These are phyloP conservation scores for Clarireedia homoeocarpa DNA, from an alignment of 2,329 filamentous ascomycete species.

Conservation along the genomic window DNA sequence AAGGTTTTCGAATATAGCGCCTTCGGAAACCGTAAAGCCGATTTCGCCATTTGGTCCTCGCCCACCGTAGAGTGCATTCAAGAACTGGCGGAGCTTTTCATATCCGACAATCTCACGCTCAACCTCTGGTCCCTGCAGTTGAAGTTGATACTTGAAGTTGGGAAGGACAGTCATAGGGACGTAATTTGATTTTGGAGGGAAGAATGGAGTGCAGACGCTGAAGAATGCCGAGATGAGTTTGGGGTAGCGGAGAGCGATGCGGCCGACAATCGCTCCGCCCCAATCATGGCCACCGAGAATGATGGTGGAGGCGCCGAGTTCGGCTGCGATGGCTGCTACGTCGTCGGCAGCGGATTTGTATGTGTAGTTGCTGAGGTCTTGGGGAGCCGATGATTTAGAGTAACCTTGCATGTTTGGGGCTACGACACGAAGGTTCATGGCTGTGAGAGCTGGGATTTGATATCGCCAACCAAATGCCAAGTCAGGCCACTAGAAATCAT, in stretches of 20 bases:
- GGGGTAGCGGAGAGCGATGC: slow-evolving; percentile 66
- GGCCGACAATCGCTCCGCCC: slow-evolving; percentile 74
- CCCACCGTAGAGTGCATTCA: slow-evolving; percentile 66
- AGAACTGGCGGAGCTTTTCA: slow-evolving; percentile 58
- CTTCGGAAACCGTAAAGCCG: slow-evolving; percentile 51
- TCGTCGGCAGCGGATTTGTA: slow-evolving; percentile 68
- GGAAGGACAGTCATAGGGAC: slow-evolving; percentile 47
- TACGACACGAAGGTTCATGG: slow-evolving; percentile 69
- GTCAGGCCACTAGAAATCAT: slow-evolving; percentile 56
- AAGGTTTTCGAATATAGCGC: slow-evolving; percentile 57
- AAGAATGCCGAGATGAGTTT: slow-evolving; percentile 68
- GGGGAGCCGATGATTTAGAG: slow-evolving; percentile 64
- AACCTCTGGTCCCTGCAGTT: slow-evolving; percentile 62
- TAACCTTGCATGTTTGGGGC: slow-evolving; percentile 84
- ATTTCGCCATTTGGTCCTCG: slow-evolving; percentile 44
- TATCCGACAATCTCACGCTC: slow-evolving; percentile 50
- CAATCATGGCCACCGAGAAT: slow-evolving; percentile 86
- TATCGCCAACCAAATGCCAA: slow-evolving; percentile 78
- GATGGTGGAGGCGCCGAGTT: slow-evolving; percentile 42
- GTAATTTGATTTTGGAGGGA: slow-evolving; percentile 44
- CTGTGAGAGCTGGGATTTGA: slow-evolving; percentile 71
- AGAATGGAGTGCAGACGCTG: slow-evolving; percentile 72
- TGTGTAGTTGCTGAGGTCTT: slow-evolving; percentile 54
- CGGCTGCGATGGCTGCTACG: slow-evolving; percentile 61
- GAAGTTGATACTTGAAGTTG: slow-evolving; percentile 78